A percentile compares a stretch with the other conserved stretches of the same genome.
These are phyloP conservation scores for Dothideomycetes sp. DNA, from an alignment of 2,329 filamentous ascomycete species.

Conservation along the genomic window DNA sequence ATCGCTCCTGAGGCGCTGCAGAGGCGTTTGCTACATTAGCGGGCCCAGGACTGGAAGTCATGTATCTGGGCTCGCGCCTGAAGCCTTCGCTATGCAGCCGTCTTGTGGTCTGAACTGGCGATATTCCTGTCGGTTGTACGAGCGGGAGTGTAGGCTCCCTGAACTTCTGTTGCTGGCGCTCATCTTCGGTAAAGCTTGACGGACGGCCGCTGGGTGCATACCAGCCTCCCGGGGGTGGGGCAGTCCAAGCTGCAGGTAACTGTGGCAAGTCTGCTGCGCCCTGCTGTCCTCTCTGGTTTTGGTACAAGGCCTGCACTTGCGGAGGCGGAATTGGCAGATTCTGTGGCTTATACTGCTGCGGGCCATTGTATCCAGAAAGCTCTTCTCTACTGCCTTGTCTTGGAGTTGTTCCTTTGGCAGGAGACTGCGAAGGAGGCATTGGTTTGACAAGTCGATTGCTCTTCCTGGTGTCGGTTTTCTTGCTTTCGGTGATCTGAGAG, in stretches of 20 bases:
- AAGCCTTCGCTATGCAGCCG: constrained; percentile 14
- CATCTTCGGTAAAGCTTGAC: constrained; percentile 2
- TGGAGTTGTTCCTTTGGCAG: constrained; percentile 1
- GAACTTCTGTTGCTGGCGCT: not conserved
- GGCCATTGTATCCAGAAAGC: not conserved
- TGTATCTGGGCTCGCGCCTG: constrained; percentile 6
- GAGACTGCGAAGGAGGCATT: constrained; percentile 3
- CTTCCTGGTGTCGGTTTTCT: too few relatives aligned
- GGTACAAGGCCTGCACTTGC: not conserved
- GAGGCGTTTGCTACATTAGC: not conserved
- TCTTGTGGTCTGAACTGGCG: constrained; percentile 1
- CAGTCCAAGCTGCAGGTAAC: not conserved
- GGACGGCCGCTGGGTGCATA: constrained; percentile 11
- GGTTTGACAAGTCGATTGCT: constrained; percentile 2
- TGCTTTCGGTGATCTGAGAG: constrained; percentile 13
- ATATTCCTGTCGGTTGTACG: constrained; percentile 1
- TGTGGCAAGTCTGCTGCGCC: not conserved
- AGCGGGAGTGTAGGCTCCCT: not conserved
- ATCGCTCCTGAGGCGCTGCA: not conserved
- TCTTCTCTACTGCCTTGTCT: not conserved
- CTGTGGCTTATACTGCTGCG: not conserved
- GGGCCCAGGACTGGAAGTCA: not conserved
- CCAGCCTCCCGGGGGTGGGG: constrained; percentile 14
- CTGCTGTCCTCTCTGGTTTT: not conserved
- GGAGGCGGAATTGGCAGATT: not conserved